Evolutionary conservation across 495 filamentous ascomycete genomes (phyloP).

Genomic region (Penicillium mononematosum): DNA sequence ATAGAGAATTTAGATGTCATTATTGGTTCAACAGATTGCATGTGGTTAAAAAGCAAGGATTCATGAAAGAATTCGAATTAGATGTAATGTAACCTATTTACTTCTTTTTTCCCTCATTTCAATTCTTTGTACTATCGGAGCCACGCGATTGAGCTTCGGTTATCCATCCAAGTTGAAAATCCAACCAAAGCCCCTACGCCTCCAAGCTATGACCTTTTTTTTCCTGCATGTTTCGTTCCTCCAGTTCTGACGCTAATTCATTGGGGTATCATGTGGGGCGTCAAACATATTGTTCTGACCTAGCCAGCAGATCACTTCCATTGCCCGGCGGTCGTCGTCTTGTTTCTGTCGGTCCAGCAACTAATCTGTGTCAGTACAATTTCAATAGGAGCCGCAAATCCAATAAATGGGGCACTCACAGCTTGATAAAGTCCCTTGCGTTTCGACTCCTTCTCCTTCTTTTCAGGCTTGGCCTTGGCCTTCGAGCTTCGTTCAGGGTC

Average conservation of each 20-base stretch:
- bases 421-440: constrained; percentile 52
- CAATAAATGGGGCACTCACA: constrained; percentile 36
- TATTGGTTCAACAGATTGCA: background rate
- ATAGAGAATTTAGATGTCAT: constrained; percentile 1
- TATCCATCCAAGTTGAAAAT: constrained; percentile 1
- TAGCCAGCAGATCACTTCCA: constrained; percentile 47
- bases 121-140: background rate
- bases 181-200: constrained; percentile 7
- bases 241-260: constrained; percentile 1
- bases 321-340: constrained; percentile 42
- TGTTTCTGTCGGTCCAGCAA: constrained; percentile 48
- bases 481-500: constrained; percentile 33
- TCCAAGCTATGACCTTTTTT: constrained; percentile 2
- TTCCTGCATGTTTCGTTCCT: background rate
- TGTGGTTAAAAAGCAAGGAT: no score
- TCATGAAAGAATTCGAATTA: background rate
- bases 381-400: constrained; percentile 5
- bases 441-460: constrained; percentile 35
- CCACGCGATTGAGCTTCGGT: constrained; percentile 8
- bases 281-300: constrained; percentile 41
- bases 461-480: constrained; percentile 36
- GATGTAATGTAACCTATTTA: background rate
- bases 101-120: background rate
- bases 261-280: constrained; percentile 12
- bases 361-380: constrained; percentile 28